Conservation (phyloP, 345 rosid genomes). For the Euphorbia pulcherrima region DNA sequence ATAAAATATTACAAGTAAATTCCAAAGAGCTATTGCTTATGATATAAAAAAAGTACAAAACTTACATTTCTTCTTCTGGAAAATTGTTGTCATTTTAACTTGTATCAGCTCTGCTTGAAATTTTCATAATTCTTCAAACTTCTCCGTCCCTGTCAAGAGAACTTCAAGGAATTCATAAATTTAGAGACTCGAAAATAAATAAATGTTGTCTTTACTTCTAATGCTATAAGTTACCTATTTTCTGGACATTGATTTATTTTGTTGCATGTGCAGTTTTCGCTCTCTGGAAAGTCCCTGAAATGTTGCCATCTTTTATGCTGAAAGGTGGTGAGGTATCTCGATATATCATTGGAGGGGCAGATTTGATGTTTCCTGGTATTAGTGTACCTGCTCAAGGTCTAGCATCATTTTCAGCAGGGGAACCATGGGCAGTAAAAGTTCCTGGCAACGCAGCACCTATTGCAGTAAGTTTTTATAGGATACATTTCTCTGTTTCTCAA, state of each 20-base stretch:
- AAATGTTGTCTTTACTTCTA: neutral
- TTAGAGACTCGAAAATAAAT: neutral
- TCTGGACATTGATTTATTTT: neutral
- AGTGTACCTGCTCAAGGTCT: constrained; percentile 62
- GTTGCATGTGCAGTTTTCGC: constrained; percentile 61
- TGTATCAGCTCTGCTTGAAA: neutral
- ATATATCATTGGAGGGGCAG: constrained; percentile 89
- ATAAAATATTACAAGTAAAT: neutral
- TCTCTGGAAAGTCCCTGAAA: constrained; percentile 80
- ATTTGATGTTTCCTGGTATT: constrained; percentile 97
- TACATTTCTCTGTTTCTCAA: neutral
- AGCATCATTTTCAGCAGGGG: constrained; percentile 68
- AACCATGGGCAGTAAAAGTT: constrained; percentile 86
- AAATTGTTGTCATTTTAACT: neutral
- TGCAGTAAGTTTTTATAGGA: constrained; percentile 52
- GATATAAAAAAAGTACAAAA: neutral
- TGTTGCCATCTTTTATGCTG: constrained; percentile 70
- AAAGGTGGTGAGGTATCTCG: constrained; percentile 94
- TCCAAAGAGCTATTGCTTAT: neutral
- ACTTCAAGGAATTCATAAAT: neutral
- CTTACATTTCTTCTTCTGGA: neutral
- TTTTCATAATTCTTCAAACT: neutral
- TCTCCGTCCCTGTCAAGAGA: neutral
- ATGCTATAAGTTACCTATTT: neutral
- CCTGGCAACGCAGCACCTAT: constrained; percentile 89